Conservation (phyloP, 768 basidiomycete species). For the Russula brevipes region DNA sequence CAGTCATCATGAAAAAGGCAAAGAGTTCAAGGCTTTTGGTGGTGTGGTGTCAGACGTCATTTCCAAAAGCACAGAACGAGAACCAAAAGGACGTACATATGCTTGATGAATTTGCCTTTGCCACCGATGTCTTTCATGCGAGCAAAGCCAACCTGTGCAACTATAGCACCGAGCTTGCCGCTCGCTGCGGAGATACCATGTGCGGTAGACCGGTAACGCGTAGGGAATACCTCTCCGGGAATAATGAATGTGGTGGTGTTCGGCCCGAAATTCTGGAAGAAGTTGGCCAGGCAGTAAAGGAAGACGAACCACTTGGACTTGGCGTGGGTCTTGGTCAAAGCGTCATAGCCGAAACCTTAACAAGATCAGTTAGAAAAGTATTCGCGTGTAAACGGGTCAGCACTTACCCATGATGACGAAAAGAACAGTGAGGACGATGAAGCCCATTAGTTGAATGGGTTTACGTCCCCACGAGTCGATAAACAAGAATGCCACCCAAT, state of each 20-base stretch:
- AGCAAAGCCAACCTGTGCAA: slow-evolving; percentile 74
- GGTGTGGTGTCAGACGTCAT: slow-evolving; percentile 2
- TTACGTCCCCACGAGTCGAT: slow-evolving; percentile 80
- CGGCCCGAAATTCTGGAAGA: slow-evolving; percentile 87
- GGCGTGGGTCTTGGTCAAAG: slow-evolving; percentile 40
- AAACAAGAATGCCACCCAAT: slow-evolving; percentile 58
- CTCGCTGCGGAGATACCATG: slow-evolving; percentile 81
- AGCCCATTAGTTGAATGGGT: slow-evolving; percentile 78
- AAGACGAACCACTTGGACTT: slow-evolving; percentile 63
- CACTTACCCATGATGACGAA: slow-evolving; percentile 65
- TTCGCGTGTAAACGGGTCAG: too few relatives aligned
- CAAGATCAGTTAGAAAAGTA: neutral
- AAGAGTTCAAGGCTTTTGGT: slow-evolving; percentile 67
- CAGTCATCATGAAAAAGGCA: slow-evolving; percentile 82
- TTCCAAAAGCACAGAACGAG: neutral
- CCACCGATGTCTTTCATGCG: slow-evolving; percentile 67
- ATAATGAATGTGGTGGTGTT: slow-evolving; percentile 78
- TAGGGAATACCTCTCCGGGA: slow-evolving; percentile 82
- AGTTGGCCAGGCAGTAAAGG: slow-evolving; percentile 82
- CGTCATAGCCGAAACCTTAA: slow-evolving; percentile 62
- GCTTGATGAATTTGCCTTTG: slow-evolving; percentile 51
- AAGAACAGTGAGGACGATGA: slow-evolving; percentile 56
- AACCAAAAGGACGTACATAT: slow-evolving; percentile 50
- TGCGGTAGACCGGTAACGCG: slow-evolving; percentile 79
- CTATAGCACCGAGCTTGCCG: slow-evolving; percentile 79